Evolutionary conservation across 2,329 filamentous ascomycete species (phyloP).

Genomic region (Xylariales sp.): DNA sequence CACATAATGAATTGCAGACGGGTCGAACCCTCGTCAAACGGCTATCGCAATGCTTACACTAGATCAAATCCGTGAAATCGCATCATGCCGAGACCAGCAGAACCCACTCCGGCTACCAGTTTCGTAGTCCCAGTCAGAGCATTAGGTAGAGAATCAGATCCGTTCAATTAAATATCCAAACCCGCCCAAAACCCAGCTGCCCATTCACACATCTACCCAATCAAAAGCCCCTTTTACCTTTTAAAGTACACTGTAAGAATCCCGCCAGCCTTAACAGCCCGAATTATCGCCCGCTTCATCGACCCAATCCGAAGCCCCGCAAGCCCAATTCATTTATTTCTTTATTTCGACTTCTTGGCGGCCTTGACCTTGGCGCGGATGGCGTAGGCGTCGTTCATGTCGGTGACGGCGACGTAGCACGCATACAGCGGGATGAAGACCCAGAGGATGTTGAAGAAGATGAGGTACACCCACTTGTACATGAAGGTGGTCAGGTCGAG

Average conservation of each 20-base stretch:
- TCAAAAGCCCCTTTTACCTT: not conserved
- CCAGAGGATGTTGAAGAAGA: slow-evolving; percentile 78
- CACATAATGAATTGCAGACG: no score
- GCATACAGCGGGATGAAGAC: slow-evolving; percentile 72
- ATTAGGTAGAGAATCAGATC: not conserved
- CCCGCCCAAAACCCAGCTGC: not conserved
- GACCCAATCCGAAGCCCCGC: no score
- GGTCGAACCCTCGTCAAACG: no score
- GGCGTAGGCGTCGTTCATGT: slow-evolving; percentile 67
- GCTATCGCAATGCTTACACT: not conserved
- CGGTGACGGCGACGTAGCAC: slow-evolving; percentile 64
- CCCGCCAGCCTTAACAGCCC: not conserved
- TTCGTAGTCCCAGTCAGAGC: not conserved
- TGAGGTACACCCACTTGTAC: slow-evolving; percentile 74
- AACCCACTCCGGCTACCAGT: not conserved
- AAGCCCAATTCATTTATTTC: not conserved
- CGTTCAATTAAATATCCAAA: not conserved
- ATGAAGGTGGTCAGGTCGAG: slow-evolving; percentile 75
- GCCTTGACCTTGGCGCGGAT: slow-evolving; percentile 50
- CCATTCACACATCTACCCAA: slow-evolving; percentile 2
- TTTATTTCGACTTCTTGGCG: slow-evolving; percentile 34
- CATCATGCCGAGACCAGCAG: not conserved
- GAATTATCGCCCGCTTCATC: not conserved
- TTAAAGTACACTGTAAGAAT: not conserved
- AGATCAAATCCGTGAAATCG: not conserved